Evolutionary conservation across 169 alveolate species (phyloP), one percentile per base, ranked within the genome.

Genomic region (Sarcocystis neurona): DNA sequence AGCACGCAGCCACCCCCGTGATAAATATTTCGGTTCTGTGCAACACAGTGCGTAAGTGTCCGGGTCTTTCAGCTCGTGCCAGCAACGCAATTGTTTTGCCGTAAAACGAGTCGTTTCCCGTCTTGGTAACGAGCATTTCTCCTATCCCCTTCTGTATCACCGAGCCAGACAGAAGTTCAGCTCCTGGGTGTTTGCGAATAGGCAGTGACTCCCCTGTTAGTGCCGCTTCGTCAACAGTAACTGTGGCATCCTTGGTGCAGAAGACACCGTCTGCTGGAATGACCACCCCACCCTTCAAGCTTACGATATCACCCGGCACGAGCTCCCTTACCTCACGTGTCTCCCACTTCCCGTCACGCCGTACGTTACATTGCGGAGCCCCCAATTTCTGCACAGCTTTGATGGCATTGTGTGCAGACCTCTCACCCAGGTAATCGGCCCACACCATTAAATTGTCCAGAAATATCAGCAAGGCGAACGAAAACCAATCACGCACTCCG

Each of bases 261-360:
- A 87, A 70, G 23, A 78, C 78, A 27, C 91, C 93, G 63, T 90
- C 93, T 44, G 93, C 93, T 12, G 93, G 93, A 23, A 90, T 77
- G 20, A 85, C 80, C 72, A 94, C 96, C 47, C 98, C 98, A n/a
- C 94, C 94, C 84, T 92, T 94, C 1, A 96, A 88, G 63, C 92
- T 70, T n/a, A 97, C 91, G 46, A 97, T 91, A 87, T 97, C 99
- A n/a, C 99, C 99, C 4, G 96, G 98, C 41, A 97, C 93, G 44
- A 97, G 79, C 5, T 93, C 95, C 37, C 91, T 91, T 46, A 94
- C 94, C 46, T 91, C 74, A 56, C 91, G 34, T 30, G 93, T 60
- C 20, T 46, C 60, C 90, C 85, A 88, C 34, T 68, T n/a, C 12
- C 95, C 95, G 87, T 93, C 93, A 34, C 94, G 89, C 66, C 77